Base-by-base conservation (phyloP, 495 filamentous ascomycete species). In the Tuber calosporum region DNA sequence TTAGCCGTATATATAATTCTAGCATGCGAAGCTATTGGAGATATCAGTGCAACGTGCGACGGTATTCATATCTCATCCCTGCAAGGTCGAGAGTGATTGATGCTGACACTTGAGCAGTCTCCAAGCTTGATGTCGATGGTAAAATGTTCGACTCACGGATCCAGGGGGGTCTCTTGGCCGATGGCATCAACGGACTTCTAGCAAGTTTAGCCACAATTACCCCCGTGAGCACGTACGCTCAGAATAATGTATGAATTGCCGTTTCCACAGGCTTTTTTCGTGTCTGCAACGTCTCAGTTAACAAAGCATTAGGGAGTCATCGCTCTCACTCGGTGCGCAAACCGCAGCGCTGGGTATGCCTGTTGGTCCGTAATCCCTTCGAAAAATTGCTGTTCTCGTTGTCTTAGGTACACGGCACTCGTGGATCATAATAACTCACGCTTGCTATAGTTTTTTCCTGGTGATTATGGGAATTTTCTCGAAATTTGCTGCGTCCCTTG, bases 21-120 rank as follows among this genome's bases (percentile, higher is more conserved):
- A 67, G 91, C 92, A 77, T 94, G 93, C 87, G 93, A 97, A 84
- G 89, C 92, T 26, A 96, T 97, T 77, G 93, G 93, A 70, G 90
- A 91, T 79, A 91, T 90, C 81, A 90, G 89, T 0, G 89, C 89
- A 20, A 90, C 90, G 34, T 91, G 87, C 79, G 78, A 80, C 41
- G 76, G 72, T 75, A 22, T 34, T 38, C 69, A n/a, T 11, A n/a
- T 4, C 30, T 11, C n/a, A 43, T n/a, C 20, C 30, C 71, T 36
- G 20, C 4, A 70, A 22, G 85, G 87, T 72, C 17, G 41, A 15
- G 67, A 17, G 26, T 20, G 37, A 30, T 6, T 36, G 68, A 26
- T 4, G 84, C 84, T 8, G 85, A 87, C 40, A 87, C 86, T 37
- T 87, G 87, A 77, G 91, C 94, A 83, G 94, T 97, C 11, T 95